Evolutionary conservation across 2,329 filamentous ascomycete species (phyloP).

Genomic region (Fusarium scirpi): DNA sequence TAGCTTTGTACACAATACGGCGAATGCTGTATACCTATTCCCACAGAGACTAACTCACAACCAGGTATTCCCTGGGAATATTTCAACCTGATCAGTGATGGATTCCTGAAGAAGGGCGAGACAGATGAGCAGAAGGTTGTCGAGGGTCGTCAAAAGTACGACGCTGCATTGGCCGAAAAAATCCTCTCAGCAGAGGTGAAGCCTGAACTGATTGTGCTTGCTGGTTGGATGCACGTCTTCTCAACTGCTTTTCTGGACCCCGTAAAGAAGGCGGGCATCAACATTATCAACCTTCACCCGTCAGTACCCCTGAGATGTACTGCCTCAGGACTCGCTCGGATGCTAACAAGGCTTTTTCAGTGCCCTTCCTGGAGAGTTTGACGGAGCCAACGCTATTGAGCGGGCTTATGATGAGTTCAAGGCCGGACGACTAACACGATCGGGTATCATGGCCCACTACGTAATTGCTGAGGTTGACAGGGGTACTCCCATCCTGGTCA

Average conservation of each 20-base stretch:
- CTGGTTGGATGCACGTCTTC: constrained; percentile 90
- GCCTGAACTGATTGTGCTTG: constrained; percentile 82
- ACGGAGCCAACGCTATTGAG: constrained; percentile 82
- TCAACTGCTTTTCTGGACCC: constrained; percentile 76
- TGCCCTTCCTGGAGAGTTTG: constrained; percentile 70
- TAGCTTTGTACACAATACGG: background rate
- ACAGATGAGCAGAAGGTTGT: constrained; percentile 65
- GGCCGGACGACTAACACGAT: constrained; percentile 73
- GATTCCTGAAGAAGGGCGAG: constrained; percentile 69
- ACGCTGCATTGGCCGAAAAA: constrained; percentile 77
- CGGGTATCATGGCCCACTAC: constrained; percentile 91
- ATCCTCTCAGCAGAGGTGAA: constrained; percentile 63
- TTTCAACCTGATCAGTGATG: constrained; percentile 72
- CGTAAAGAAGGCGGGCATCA: constrained; percentile 69
- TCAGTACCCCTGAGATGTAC: constrained; percentile 69
- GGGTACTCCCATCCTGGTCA: constrained; percentile 77
- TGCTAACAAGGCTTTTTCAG: constrained; percentile 54
- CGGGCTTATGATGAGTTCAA: constrained; percentile 80
- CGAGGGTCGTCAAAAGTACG: constrained; percentile 76
- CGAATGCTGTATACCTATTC: background rate
- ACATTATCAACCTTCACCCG: constrained; percentile 86
- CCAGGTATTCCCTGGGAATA: constrained; percentile 75
- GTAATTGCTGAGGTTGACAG: constrained; percentile 85
- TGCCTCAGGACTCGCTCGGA: background rate
- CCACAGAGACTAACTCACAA: background rate